A percentile compares a stretch with the other conserved stretches of the same genome.
phyloP scores from a whole-genome alignment of 371 early-diverging fungal genomes.

The Mortierella sp. region DNA sequence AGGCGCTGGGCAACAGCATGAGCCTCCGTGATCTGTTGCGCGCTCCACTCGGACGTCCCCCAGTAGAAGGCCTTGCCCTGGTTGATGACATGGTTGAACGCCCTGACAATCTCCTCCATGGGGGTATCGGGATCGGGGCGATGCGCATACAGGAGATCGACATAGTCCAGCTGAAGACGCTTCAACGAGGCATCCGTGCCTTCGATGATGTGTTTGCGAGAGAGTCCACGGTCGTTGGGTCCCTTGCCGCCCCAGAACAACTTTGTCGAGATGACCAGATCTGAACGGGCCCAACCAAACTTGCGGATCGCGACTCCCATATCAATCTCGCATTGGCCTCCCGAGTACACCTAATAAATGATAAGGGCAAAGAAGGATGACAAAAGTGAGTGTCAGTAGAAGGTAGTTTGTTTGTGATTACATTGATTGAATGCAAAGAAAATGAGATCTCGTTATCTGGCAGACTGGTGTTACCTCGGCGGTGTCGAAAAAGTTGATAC shows the following conservation, averaged over 20 bases:
- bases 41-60: slow-evolving; percentile 91
- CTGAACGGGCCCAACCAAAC: slow-evolving; percentile 77
- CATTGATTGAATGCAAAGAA: background rate
- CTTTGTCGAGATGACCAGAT: slow-evolving; percentile 87
- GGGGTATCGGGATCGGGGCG: slow-evolving; percentile 79
- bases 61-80: slow-evolving; percentile 89
- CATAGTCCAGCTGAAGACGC: slow-evolving; percentile 83
- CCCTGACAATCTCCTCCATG: slow-evolving; percentile 90
- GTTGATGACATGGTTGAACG: slow-evolving; percentile 88
- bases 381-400: background rate
- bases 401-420: background rate
- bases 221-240: slow-evolving; percentile 87
- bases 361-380: too few species aligned
- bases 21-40: slow-evolving; percentile 85
- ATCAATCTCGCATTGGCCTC: slow-evolving; percentile 84
- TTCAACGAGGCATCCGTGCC: slow-evolving; percentile 83
- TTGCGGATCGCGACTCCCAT: slow-evolving; percentile 84
- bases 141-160: slow-evolving; percentile 88
- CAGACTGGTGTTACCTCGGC: slow-evolving; percentile 69
- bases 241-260: slow-evolving; percentile 88
- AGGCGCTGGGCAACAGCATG: slow-evolving; percentile 76
- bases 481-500: slow-evolving; percentile 90
- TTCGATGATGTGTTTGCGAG: slow-evolving; percentile 89
- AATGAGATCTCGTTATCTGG: background rate
- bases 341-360: slow-evolving; percentile 48